phyloP scores from a whole-genome alignment of 2,329 filamentous ascomycete species.

The Hysterium pulicare region DNA sequence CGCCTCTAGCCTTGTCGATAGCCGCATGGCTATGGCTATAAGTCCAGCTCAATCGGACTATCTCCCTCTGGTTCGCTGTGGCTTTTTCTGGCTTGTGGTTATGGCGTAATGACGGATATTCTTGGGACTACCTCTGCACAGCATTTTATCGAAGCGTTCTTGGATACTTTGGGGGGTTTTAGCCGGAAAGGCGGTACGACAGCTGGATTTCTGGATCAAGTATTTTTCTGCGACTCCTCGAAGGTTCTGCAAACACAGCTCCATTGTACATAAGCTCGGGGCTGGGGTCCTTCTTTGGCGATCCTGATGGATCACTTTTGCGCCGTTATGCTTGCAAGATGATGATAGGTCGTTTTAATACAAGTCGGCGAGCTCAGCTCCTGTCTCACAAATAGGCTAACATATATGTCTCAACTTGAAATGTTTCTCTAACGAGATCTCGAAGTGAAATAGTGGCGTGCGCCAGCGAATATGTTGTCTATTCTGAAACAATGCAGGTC shows the following conservation, averaged over 20 bases:
- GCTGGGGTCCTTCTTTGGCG: conserved; percentile 5
- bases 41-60: not conserved
- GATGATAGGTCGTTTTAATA: not conserved
- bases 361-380: conserved; percentile 1
- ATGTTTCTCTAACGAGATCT: not conserved
- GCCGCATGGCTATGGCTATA: conserved; percentile 28
- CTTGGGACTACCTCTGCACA: conserved; percentile 12
- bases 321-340: not conserved
- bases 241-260: conserved; percentile 6
- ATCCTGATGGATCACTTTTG: not conserved
- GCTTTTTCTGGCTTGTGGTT: not conserved
- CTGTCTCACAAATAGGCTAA: not conserved
- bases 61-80: not conserved
- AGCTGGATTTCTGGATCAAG: not conserved
- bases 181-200: not conserved
- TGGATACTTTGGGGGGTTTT: not conserved
- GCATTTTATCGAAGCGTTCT: conserved; percentile 1
- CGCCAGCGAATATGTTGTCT: too few relatives aligned
- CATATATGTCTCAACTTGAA: not conserved
- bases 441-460: too few relatives aligned
- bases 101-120: conserved; percentile 11
- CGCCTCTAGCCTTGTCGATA: conserved; percentile 24
- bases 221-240: too few relatives aligned
- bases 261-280: conserved; percentile 7
- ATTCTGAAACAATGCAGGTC: too few relatives aligned